Evolutionary conservation across 805 yeast genomes (phyloP).

Genomic region (Candida awuae): DNA sequence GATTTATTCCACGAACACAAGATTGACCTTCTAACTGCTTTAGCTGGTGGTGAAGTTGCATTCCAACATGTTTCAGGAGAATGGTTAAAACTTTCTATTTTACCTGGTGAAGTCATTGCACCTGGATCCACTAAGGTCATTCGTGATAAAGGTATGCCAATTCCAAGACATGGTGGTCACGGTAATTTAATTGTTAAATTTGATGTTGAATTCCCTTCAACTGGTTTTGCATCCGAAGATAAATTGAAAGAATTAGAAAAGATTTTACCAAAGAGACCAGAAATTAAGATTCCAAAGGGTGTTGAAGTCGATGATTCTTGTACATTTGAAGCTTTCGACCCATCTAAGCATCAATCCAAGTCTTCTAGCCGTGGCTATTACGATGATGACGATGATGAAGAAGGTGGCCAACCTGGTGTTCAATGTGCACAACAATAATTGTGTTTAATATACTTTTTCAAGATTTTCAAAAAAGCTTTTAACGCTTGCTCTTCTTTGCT

Average conservation of each 20-base stretch:
- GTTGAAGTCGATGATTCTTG: slow-evolving; percentile 67
- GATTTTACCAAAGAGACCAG: slow-evolving; percentile 71
- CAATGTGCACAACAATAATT: slow-evolving; percentile 88
- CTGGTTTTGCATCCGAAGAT: slow-evolving; percentile 67
- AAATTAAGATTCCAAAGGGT: slow-evolving; percentile 53
- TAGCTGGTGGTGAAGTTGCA: slow-evolving; percentile 91
- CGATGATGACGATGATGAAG: slow-evolving; percentile 38
- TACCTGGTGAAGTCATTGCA: slow-evolving; percentile 88
- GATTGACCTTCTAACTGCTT: slow-evolving; percentile 86
- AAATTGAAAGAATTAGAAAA: slow-evolving; percentile 64
- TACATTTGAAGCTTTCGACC: slow-evolving; percentile 25
- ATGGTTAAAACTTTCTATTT: slow-evolving; percentile 69
- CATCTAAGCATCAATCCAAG: slow-evolving; percentile 24
- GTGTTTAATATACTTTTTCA: neutral
- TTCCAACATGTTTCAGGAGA: slow-evolving; percentile 90
- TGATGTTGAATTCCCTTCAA: slow-evolving; percentile 79
- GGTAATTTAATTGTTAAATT: slow-evolving; percentile 87
- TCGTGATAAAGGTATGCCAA: slow-evolving; percentile 96
- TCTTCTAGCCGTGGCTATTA: slow-evolving; percentile 35
- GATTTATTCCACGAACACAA: slow-evolving; percentile 81
- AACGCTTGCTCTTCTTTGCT: neutral
- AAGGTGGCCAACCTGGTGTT: slow-evolving; percentile 60
- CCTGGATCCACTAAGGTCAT: slow-evolving; percentile 79
- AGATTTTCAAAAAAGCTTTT: neutral
- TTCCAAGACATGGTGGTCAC: slow-evolving; percentile 74